phyloP scores from a whole-genome alignment of 1,284 basidiomycete genomes.

The Mycosarcoma maydis region DNA sequence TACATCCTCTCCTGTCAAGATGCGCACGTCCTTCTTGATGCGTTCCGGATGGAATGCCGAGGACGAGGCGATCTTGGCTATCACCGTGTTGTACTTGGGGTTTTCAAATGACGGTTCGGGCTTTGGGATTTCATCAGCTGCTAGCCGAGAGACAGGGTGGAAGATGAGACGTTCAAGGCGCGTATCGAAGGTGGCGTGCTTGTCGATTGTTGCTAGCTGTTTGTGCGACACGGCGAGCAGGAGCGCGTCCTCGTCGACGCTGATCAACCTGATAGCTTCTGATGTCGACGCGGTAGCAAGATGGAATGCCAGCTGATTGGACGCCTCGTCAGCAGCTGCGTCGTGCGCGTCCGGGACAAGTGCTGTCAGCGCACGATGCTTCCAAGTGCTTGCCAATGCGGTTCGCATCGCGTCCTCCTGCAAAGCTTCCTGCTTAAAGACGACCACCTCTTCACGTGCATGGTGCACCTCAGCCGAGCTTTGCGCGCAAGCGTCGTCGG shows the following conservation, averaged over 20 bases:
- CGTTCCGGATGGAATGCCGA: slow-evolving; percentile 11
- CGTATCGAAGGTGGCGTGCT: slow-evolving; percentile 22
- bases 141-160: slow-evolving; percentile 1
- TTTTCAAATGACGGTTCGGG: slow-evolving; percentile 24
- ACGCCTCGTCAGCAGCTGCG: background rate
- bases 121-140: background rate
- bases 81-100: slow-evolving; percentile 31
- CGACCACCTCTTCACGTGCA: slow-evolving; percentile 13
- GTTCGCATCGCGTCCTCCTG: background rate
- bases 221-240: slow-evolving; percentile 3
- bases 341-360: background rate
- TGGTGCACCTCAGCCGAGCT: background rate
- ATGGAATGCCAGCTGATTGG: slow-evolving; percentile 12
- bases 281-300: background rate
- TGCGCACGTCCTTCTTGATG: slow-evolving; percentile 32
- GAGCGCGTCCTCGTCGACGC: background rate
- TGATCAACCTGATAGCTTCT: background rate
- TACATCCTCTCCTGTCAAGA: slow-evolving; percentile 43
- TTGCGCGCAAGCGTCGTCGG: background rate
- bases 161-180: slow-evolving; percentile 24
- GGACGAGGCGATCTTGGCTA: slow-evolving; percentile 31
- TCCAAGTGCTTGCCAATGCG: background rate
- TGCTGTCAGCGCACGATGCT: background rate
- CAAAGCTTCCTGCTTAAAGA: slow-evolving; percentile 27
- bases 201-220: slow-evolving; percentile 15